phyloP scores from a whole-genome alignment of 2,329 filamentous ascomycete genomes.

The Diaporthe citriasiana region DNA sequence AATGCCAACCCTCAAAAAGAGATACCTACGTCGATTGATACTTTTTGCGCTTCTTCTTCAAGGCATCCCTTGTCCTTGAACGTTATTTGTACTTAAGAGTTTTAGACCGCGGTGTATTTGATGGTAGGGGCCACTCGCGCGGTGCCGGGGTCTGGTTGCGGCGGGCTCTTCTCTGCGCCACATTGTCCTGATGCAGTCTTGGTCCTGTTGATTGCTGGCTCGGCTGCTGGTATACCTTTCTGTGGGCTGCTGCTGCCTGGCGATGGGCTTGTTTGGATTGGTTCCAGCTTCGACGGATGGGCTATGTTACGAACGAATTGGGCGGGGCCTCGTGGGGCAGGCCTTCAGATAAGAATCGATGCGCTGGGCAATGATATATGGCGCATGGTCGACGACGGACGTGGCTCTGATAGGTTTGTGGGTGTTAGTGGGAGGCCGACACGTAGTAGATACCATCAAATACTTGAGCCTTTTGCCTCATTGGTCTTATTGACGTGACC shows the following conservation, averaged over 20 bases:
- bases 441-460: slow-evolving; percentile 22
- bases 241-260: not conserved
- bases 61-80: not conserved
- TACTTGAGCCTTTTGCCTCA: slow-evolving; percentile 14
- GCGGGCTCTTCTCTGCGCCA: not conserved
- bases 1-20: slow-evolving; percentile 29
- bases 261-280: not conserved
- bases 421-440: not conserved
- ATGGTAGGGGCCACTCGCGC: not conserved
- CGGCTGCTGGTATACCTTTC: slow-evolving; percentile 3
- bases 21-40: slow-evolving; percentile 33
- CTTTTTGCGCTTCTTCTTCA: not conserved
- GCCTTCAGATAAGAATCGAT: not conserved
- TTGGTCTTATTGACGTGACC: not conserved
- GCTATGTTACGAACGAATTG: not conserved
- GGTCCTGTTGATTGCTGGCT: slow-evolving; percentile 1
- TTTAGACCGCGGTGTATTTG: slow-evolving; percentile 27
- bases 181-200: not conserved
- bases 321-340: not conserved
- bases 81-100: slow-evolving; percentile 23
- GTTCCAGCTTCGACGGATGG: not conserved
- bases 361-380: slow-evolving; percentile 7
- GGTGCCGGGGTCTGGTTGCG: not conserved
- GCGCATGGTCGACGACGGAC: not conserved
- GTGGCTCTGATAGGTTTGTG: not conserved